Evolutionary conservation across 768 basidiomycete genomes (phyloP), one percentile per base, ranked within the genome.

Genomic region (Tulasnella sp.): DNA sequence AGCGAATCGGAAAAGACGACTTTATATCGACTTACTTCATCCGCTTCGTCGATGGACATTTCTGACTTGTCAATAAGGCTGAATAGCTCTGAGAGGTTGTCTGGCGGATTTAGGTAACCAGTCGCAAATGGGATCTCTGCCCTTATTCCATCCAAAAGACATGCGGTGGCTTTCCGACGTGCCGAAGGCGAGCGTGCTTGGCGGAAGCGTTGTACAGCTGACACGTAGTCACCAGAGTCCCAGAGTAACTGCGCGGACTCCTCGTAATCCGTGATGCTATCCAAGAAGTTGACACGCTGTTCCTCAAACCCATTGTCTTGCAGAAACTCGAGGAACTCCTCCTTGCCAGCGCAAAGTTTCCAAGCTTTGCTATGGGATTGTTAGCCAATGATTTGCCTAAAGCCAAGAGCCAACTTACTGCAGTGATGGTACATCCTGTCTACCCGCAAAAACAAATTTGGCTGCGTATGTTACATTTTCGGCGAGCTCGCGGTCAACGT

Each of bases 301-400:
- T 85, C 78, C 80, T 89, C 88, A 7, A 92, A 83, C 46, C 87
- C 87, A 67, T 86, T 86, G 5, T 88, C 86, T 75, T 90, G 87
- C 23, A 90, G 84, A 78, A 89, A 92, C 48, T 87, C 86, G n/a
- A 90, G 79, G 26, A 85, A 85, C 29, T 90, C 88, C 29, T 91
- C 88, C 0, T 85, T 83, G 0, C 86, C 84, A 0, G 84, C 79
- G 78, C 92, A 92, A 3, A 92, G 81, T 9, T 82, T 79, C 76
- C 83, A 75, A 32, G 86, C 86, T 82, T 87, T 84, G 29, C 91
- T 91, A 80, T 16, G 69, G 57, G 23, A 11, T 15, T 6, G 23
- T 32, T 77, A 40, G 44, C 51, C 42, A 5, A 73, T 73, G 18
- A 29, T 5, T 39, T 80, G 89, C 86, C 82, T 80, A 13, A 86